phyloP scores from a whole-genome alignment of 805 yeast genomes.

The Cyberlindnera maclurae region DNA sequence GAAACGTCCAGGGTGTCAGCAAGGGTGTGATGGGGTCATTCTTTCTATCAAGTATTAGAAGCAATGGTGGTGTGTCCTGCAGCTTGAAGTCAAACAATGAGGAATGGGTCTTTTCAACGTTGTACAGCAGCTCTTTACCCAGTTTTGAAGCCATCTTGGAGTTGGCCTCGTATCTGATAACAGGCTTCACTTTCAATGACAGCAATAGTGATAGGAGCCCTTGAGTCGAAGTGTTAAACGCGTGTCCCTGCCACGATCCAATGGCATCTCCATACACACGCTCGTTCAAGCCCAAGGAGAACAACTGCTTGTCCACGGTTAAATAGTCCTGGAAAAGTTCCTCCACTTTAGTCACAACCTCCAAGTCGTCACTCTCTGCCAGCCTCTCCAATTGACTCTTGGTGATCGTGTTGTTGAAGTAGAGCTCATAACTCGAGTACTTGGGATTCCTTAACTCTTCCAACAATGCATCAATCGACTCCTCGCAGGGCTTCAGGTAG shows the following conservation, averaged over 20 bases:
- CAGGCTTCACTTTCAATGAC: constrained; percentile 71
- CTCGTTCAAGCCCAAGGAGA: constrained; percentile 28
- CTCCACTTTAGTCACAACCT: constrained; percentile 64
- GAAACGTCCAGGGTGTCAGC: constrained; percentile 94
- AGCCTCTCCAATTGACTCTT: constrained; percentile 77
- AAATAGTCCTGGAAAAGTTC: constrained; percentile 84
- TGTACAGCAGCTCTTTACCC: constrained; percentile 57
- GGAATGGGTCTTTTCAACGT: constrained; percentile 48
- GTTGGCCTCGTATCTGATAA: constrained; percentile 68
- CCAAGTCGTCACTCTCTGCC: constrained; percentile 88
- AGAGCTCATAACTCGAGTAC: constrained; percentile 70
- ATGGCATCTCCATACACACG: constrained; percentile 30
- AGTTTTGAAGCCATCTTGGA: constrained; percentile 59
- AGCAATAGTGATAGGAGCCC: constrained; percentile 52
- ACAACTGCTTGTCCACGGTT: constrained; percentile 65
- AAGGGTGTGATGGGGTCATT: constrained; percentile 93
- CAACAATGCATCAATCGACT: constrained; percentile 50
- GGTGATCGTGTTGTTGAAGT: constrained; percentile 66
- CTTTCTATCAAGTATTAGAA: constrained; percentile 74
- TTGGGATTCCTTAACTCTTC: constrained; percentile 73
- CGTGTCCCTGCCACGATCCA: constrained; percentile 39
- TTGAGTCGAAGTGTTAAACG: constrained; percentile 35
- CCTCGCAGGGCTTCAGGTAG: constrained; percentile 66
- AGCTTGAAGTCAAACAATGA: constrained; percentile 59
- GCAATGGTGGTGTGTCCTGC: constrained; percentile 61